Evolutionary conservation across 192 early-diverging fungal genomes (phyloP).

Genomic region (Coemansia sp.): DNA sequence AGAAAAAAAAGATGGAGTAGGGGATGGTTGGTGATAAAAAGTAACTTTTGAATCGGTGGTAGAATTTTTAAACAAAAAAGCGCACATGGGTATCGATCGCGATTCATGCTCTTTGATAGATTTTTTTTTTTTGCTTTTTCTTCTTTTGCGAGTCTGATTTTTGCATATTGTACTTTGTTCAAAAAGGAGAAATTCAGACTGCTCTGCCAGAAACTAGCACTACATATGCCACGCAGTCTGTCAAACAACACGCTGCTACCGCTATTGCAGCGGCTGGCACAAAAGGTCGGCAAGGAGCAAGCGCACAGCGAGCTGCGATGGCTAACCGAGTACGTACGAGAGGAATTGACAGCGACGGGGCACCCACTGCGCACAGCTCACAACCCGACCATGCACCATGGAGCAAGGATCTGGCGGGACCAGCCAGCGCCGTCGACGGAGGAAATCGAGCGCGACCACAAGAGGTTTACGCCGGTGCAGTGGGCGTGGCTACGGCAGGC

Average conservation of each 20-base stretch:
- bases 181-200: not conserved
- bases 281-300: conserved; percentile 37
- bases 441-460: conserved; percentile 23
- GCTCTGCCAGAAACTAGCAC: not conserved
- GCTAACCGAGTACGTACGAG: conserved; percentile 41
- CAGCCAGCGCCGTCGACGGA: conserved; percentile 27
- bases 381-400: not conserved
- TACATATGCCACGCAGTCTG: conserved; percentile 47
- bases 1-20: not conserved
- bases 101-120: too few species aligned
- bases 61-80: not conserved
- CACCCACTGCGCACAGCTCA: not conserved
- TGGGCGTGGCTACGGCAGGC: conserved; percentile 55
- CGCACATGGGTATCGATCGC: not conserved
- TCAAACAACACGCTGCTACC: conserved; percentile 43
- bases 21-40: not conserved
- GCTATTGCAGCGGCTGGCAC: conserved; percentile 28
- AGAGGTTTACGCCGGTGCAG: conserved; percentile 34
- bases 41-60: not conserved
- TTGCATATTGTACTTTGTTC: not conserved
- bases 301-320: conserved; percentile 44
- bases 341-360: conserved; percentile 7
- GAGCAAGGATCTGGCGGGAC: conserved; percentile 44
- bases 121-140: not conserved
- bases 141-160: not conserved